phyloP scores from a whole-genome alignment of 768 basidiomycete genomes.

The Calocera viscosa region DNA sequence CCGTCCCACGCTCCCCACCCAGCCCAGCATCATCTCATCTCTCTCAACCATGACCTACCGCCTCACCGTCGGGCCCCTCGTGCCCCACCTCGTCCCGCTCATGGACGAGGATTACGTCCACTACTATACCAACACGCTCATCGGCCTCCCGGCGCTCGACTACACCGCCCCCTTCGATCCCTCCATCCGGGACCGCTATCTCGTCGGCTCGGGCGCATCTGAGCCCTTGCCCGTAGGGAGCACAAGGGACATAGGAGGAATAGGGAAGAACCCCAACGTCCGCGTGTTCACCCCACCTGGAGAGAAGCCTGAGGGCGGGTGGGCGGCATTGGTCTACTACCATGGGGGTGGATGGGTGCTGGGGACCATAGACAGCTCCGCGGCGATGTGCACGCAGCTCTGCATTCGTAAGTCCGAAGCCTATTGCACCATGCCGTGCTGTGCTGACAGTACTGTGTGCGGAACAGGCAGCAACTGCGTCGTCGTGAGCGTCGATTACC shows the following conservation, averaged over 20 bases:
- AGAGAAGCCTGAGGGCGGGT: constrained; percentile 38
- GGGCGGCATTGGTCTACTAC: constrained; percentile 63
- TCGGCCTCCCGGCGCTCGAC: constrained; percentile 24
- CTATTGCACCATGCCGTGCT: background rate
- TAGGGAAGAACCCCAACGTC: constrained; percentile 33
- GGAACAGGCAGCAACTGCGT: constrained; percentile 50
- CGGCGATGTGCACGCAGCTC: constrained; percentile 50
- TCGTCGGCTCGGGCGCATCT: constrained; percentile 41
- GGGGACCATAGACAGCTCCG: constrained; percentile 44
- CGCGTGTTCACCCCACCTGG: constrained; percentile 55
- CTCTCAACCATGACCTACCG: constrained; percentile 9
- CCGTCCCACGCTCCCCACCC: too few species aligned
- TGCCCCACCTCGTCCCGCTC: constrained; percentile 43
- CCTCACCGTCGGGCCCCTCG: constrained; percentile 32
- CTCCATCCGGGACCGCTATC: constrained; percentile 31
- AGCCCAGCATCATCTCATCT: background rate
- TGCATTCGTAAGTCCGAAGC: constrained; percentile 35
- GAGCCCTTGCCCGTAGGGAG: constrained; percentile 42
- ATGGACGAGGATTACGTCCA: constrained; percentile 56
- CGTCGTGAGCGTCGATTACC: constrained; percentile 55
- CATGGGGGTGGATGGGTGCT: constrained; percentile 48
- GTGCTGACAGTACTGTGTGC: background rate
- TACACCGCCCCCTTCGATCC: constrained; percentile 55
- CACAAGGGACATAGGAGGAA: constrained; percentile 10
- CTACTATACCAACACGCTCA: constrained; percentile 44